A percentile compares a stretch with the other conserved stretches of the same genome.
Evolutionary conservation across 1,284 basidiomycete genomes (phyloP).

Genomic region (Crepidotus sp.): DNA sequence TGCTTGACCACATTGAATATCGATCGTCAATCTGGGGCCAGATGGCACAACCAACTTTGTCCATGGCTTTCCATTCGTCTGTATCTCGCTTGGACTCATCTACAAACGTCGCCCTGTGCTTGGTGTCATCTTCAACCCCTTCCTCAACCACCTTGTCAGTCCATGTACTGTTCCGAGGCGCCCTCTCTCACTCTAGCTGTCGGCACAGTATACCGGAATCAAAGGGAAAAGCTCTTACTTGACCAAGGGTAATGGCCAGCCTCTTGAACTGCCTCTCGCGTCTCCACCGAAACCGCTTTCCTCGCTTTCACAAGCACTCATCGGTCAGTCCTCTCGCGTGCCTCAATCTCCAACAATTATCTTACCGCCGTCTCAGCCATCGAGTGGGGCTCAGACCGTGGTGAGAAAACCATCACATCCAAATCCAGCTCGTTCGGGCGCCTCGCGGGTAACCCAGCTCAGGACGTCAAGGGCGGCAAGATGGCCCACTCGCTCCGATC

Average conservation of each 20-base stretch:
- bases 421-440: constrained; percentile 70
- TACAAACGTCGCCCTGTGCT: constrained; percentile 74
- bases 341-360: constrained; percentile 1
- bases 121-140: constrained; percentile 91
- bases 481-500: constrained; percentile 87
- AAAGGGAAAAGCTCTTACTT: constrained; percentile 78
- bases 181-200: background rate
- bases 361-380: constrained; percentile 45
- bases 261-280: constrained; percentile 66
- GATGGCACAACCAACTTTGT: constrained; percentile 95
- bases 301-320: constrained; percentile 73
- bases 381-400: constrained; percentile 89
- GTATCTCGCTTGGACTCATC: constrained; percentile 88
- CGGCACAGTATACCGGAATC: constrained; percentile 69
- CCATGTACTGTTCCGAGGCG: background rate
- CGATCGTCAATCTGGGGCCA: constrained; percentile 22
- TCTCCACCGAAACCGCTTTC: constrained; percentile 57
- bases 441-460: constrained; percentile 66
- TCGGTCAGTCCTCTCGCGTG: constrained; percentile 36
- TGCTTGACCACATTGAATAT: background rate
- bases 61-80: constrained; percentile 83
- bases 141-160: constrained; percentile 70
- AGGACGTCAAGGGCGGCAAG: constrained; percentile 60
- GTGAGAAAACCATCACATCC: constrained; percentile 43
- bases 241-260: constrained; percentile 37